Conservation (phyloP, 306 rosid genomes). For the Cyclanthera cordifolia region DNA sequence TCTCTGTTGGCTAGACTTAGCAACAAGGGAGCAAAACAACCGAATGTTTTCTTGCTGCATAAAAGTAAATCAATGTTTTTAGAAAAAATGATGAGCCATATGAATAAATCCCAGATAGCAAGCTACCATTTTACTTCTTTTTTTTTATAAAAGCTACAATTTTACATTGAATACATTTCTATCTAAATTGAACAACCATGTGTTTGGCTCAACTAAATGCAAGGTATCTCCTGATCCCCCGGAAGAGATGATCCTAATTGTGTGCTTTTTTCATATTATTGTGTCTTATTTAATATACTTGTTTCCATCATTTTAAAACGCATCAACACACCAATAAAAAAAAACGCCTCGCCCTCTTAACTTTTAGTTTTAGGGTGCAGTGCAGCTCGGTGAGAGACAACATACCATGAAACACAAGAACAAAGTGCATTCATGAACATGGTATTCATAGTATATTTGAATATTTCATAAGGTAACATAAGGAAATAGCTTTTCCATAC, state of each 20-base stretch:
- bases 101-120: neutral
- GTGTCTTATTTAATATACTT: neutral
- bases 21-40: constrained; percentile 31
- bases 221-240: neutral
- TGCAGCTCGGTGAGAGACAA: neutral
- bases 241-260: neutral
- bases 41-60: constrained; percentile 30
- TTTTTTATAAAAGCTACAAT: neutral
- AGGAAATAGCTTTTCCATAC: constrained; percentile 25
- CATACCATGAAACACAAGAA: neutral
- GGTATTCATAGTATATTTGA: neutral
- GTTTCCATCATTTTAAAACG: neutral
- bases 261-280: neutral
- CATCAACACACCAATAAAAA: neutral
- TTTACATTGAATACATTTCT: neutral
- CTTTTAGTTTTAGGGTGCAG: no score
- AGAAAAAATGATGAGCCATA: neutral
- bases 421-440: neutral
- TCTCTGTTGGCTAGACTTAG: constrained; percentile 47
- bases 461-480: neutral
- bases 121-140: neutral
- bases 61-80: constrained; percentile 2
- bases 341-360: neutral
- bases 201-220: neutral
- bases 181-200: neutral